Evolutionary conservation across 2,329 filamentous ascomycete genomes (phyloP).

Genomic region (Grosmannia serpens): DNA sequence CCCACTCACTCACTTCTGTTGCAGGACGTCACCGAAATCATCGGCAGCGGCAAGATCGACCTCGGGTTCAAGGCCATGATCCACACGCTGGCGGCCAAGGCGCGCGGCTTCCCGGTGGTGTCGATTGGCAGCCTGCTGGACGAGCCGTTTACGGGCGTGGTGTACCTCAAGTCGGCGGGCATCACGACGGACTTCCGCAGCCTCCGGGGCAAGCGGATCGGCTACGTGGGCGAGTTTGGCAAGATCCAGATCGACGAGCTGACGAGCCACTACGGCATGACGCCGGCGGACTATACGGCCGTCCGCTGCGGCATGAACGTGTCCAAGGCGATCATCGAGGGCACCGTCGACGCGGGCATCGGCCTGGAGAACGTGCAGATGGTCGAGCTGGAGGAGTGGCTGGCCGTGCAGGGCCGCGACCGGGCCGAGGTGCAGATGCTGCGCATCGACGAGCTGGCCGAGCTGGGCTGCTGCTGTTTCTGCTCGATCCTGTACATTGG

Average conservation of each 20-base stretch:
- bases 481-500: constrained; percentile 72
- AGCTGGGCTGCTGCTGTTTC: constrained; percentile 76
- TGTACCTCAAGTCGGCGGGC: constrained; percentile 59
- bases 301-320: constrained; percentile 76
- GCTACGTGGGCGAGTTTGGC: constrained; percentile 68
- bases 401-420: constrained; percentile 48
- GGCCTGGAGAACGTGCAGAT: constrained; percentile 75
- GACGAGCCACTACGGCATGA: constrained; percentile 44
- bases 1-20: neutral
- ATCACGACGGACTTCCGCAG: constrained; percentile 66
- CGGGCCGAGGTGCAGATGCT: constrained; percentile 66
- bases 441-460: constrained; percentile 67
- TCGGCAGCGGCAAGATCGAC: constrained; percentile 56
- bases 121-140: constrained; percentile 67
- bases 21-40: constrained; percentile 70
- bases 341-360: constrained; percentile 45
- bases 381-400: constrained; percentile 72
- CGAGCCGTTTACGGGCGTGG: constrained; percentile 47
- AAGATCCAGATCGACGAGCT: constrained; percentile 79
- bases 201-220: constrained; percentile 38
- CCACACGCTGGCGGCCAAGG: constrained; percentile 64
- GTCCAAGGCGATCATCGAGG: constrained; percentile 61
- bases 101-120: constrained; percentile 59
- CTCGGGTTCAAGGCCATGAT: constrained; percentile 80
- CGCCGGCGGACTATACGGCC: constrained; percentile 57